Evolutionary conservation across 768 basidiomycete species (phyloP).

Genomic region (Mycena epipterygia): DNA sequence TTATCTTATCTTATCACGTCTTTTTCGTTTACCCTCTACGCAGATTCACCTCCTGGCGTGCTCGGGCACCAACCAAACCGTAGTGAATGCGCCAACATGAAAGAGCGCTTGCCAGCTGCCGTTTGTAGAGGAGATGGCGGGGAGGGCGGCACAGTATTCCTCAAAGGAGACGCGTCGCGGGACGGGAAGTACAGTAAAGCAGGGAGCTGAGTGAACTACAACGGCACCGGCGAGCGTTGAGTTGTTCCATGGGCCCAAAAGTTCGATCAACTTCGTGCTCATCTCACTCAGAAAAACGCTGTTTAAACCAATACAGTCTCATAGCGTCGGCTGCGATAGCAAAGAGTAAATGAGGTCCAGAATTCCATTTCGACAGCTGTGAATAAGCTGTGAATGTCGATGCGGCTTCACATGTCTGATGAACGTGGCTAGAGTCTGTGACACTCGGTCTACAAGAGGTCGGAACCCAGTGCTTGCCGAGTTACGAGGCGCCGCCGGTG

Average conservation of each 20-base stretch:
- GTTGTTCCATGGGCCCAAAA: constrained; percentile 9
- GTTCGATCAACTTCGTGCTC: constrained; percentile 10
- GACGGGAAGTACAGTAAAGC: constrained; percentile 11
- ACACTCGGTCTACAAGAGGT: constrained; percentile 5
- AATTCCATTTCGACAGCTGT: constrained; percentile 12
- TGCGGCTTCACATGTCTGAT: constrained; percentile 13
- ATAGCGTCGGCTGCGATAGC: constrained; percentile 9
- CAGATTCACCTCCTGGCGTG: not conserved
- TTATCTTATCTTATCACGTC: not conserved
- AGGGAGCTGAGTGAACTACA: constrained; percentile 8
- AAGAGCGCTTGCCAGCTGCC: not conserved
- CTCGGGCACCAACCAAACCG: not conserved
- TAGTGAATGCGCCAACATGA: not conserved
- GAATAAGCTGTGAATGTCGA: constrained; percentile 13
- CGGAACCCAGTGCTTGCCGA: not conserved
- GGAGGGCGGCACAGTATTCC: constrained; percentile 3
- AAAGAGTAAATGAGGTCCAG: constrained; percentile 6
- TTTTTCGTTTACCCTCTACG: not conserved
- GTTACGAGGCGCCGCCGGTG: not conserved
- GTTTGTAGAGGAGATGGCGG: not conserved
- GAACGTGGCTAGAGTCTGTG: constrained; percentile 5
- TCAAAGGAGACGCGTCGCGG: constrained; percentile 4
- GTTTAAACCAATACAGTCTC: constrained; percentile 8
- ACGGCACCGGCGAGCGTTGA: constrained; percentile 4
- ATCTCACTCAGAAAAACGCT: constrained; percentile 7